These are phyloP conservation scores for Ophiostoma australiae DNA, from an alignment of 2,329 filamentous ascomycete genomes.

Conservation along the genomic window DNA sequence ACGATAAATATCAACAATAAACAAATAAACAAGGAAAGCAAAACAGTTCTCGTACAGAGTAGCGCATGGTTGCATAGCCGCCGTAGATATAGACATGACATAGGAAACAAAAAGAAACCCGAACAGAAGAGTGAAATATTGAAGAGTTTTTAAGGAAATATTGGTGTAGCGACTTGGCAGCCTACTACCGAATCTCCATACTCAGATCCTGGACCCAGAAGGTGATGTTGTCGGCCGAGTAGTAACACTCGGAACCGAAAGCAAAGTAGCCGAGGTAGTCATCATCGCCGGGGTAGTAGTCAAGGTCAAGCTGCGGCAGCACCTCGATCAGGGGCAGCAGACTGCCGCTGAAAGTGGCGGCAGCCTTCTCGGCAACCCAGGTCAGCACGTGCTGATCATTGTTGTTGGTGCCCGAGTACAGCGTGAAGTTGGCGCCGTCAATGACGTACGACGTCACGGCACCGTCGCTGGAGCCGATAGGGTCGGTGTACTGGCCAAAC, in stretches of 20 bases:
- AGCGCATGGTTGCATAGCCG: background rate
- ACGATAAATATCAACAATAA: background rate
- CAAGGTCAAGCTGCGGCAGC: constrained; percentile 35
- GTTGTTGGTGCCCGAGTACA: constrained; percentile 42
- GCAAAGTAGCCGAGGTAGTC: constrained; percentile 50
- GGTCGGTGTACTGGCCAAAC: constrained; percentile 44
- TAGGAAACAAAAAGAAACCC: background rate
- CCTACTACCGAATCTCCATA: constrained; percentile 32
- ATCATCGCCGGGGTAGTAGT: constrained; percentile 35
- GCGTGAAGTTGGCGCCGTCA: constrained; percentile 41
- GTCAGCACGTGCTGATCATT: constrained; percentile 45
- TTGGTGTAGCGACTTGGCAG: background rate
- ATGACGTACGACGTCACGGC: constrained; percentile 36
- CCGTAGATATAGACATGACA: background rate
- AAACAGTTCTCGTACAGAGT: background rate
- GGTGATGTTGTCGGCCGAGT: constrained; percentile 42
- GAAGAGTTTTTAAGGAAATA: background rate
- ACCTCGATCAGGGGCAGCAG: constrained; percentile 42
- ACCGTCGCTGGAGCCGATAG: constrained; percentile 41
- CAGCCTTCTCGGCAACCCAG: constrained; percentile 40
- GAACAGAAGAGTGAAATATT: background rate
- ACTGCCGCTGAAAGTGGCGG: constrained; percentile 44
- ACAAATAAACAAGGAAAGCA: background rate
- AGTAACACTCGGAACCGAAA: constrained; percentile 51
- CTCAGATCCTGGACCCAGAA: constrained; percentile 41